A percentile compares a stretch with the other conserved stretches of the same genome.
Conservation (phyloP, 2,329 filamentous ascomycete genomes). For the Paecilomyces niveus region DNA sequence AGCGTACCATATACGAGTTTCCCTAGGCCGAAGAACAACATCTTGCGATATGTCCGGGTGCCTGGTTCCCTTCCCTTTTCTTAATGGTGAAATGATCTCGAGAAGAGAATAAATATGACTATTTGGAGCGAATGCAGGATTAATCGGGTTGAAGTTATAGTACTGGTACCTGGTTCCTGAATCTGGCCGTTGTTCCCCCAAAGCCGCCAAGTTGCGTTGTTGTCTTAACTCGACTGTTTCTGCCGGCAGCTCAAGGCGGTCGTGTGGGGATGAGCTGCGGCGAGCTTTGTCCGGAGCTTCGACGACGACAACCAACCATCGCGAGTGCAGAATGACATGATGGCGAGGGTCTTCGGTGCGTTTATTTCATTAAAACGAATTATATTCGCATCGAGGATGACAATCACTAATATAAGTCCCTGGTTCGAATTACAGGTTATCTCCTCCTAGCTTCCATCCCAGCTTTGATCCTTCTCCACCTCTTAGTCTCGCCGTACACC, state of each 20-base stretch:
- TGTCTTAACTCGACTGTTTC: conserved; percentile 7
- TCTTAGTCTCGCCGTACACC: conserved; percentile 73
- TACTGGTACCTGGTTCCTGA: neutral
- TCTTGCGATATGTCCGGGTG: conserved; percentile 29
- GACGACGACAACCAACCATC: neutral
- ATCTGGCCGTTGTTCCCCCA: neutral
- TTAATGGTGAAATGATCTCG: neutral
- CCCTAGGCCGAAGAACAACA: conserved; percentile 64
- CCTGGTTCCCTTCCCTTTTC: neutral
- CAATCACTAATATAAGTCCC: neutral
- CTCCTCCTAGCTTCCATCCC: conserved; percentile 51
- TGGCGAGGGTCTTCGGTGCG: conserved; percentile 5
- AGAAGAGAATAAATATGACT: neutral
- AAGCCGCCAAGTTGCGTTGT: conserved; percentile 5
- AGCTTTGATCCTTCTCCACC: conserved; percentile 58
- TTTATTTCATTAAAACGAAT: neutral
- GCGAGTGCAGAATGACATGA: conserved; percentile 5
- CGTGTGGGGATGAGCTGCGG: neutral
- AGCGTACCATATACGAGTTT: conserved; percentile 65
- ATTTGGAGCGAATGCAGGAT: no score
- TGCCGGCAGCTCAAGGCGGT: neutral
- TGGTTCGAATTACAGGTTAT: conserved; percentile 32
- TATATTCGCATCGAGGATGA: neutral
- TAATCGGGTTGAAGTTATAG: no score
- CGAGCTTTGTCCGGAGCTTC: neutral